Base-by-base conservation (phyloP, 352 stramenopile species). In the Thalassiosira livingstoniorum region DNA sequence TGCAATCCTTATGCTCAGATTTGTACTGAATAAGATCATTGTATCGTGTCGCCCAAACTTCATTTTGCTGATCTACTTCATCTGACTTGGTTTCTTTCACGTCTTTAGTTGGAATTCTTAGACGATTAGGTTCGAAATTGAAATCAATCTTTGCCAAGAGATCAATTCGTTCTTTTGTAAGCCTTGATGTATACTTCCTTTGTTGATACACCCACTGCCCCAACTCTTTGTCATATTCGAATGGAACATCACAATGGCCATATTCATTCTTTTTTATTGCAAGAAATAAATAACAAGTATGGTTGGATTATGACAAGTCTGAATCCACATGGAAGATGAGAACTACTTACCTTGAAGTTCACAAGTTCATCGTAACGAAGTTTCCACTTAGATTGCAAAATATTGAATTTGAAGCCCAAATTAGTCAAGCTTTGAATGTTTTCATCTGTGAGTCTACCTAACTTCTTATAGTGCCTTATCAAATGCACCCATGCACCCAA, bases 221-320 rank as follows among this genome's bases (percentile, higher is more conserved):
- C 4, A 58, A n/a, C 64, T n/a, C 4, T 29, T 72, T 23, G 0
- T 74, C 65, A 39, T 45, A 15, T 13, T 62, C n/a, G n/a, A n/a
- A 61, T 11, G 68, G n/a, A 34, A 77, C 25, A 51, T 55, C 47
- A 29, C 53, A 69, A 61, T 77, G 7, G n/a, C 68, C 68, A 35
- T 77, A 25, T 32, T 53, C 15, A 32, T 77, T 39, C 29, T 68
- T 68, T 35, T 77, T 68, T 32, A 37, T 18, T 25, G 23, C n/a
- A n/a, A n/a, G n/a, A n/a, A n/a, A n/a, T n/a, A n/a, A n/a, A n/a
- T n/a, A n/a, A n/a, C n/a, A n/a, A n/a, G n/a, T n/a, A n/a, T n/a
- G n/a, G n/a, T n/a, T n/a, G n/a, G n/a, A n/a, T n/a, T n/a, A n/a
- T n/a, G n/a, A n/a, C n/a, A n/a, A n/a, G n/a, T n/a, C n/a, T n/a